phyloP scores from a whole-genome alignment of 805 yeast genomes.

The Metschnikowia reukaufii region DNA sequence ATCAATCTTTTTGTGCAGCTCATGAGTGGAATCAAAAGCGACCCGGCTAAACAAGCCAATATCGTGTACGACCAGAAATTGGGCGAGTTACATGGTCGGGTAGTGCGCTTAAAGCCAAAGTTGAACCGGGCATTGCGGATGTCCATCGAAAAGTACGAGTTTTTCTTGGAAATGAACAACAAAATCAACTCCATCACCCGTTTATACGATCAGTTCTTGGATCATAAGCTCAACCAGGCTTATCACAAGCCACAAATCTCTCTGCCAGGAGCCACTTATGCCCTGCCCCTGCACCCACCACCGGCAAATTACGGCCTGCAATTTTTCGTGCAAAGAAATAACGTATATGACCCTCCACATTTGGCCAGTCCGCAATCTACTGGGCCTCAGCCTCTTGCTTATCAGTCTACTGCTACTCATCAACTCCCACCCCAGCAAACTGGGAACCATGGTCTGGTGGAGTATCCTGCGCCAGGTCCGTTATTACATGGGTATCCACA shows the following conservation, averaged over 20 bases:
- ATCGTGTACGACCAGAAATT: constrained; percentile 49
- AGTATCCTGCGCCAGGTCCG: too few relatives aligned
- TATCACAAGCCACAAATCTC: constrained; percentile 30
- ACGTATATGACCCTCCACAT: too few relatives aligned
- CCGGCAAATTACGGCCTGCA: not conserved
- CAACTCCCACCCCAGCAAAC: not conserved
- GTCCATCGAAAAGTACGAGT: constrained; percentile 61
- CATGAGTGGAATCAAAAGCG: constrained; percentile 50
- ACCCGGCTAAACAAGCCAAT: constrained; percentile 43
- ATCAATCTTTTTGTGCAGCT: constrained; percentile 69
- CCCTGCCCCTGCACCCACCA: not conserved
- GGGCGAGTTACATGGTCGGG: constrained; percentile 57
- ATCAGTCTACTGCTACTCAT: not conserved
- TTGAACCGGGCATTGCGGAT: constrained; percentile 58
- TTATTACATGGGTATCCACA: too few relatives aligned
- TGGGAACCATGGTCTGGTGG: too few relatives aligned
- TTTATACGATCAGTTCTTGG: constrained; percentile 74
- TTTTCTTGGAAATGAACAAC: constrained; percentile 68
- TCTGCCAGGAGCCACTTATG: constrained; percentile 1
- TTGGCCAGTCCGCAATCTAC: not conserved
- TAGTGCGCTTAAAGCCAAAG: constrained; percentile 66
- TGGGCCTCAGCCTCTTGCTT: not conserved
- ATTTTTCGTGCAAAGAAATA: constrained; percentile 1
- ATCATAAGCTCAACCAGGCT: constrained; percentile 43
- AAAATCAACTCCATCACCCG: constrained; percentile 74